Evolutionary conservation across 768 basidiomycete genomes (phyloP).

Genomic region (Boletus sensibilis): DNA sequence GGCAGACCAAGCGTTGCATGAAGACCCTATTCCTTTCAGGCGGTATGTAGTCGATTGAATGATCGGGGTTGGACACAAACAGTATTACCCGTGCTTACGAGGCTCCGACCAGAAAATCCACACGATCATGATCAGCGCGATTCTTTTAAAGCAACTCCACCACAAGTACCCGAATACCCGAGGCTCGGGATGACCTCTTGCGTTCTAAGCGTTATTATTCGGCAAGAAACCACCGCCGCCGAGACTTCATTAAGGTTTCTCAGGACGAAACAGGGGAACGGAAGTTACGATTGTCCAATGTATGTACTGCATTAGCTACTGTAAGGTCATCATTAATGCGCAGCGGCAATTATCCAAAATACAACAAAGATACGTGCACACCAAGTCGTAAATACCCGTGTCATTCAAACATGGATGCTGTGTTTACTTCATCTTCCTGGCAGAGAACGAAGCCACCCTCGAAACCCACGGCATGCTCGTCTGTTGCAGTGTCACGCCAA

Average conservation of each 20-base stretch:
- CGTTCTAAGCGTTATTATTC: constrained; percentile 7
- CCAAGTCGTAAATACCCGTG: constrained; percentile 15
- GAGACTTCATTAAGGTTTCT: not conserved
- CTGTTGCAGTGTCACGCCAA: constrained; percentile 51
- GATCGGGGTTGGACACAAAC: not conserved
- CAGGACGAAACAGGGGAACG: not conserved
- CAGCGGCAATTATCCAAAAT: constrained; percentile 14
- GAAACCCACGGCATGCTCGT: constrained; percentile 40
- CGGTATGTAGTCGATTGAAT: constrained; percentile 8
- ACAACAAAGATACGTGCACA: constrained; percentile 11
- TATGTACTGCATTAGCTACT: constrained; percentile 10
- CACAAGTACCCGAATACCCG: constrained; percentile 1
- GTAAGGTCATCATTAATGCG: constrained; percentile 13
- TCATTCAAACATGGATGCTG: constrained; percentile 17
- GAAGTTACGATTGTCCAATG: not conserved
- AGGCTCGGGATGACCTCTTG: constrained; percentile 15
- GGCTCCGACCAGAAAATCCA: not conserved
- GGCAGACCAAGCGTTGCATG: not conserved
- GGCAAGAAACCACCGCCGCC: constrained; percentile 5
- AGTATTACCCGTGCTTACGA: not conserved
- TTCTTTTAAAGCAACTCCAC: not conserved
- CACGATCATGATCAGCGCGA: constrained; percentile 16
- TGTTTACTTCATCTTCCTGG: constrained; percentile 30
- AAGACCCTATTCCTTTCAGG: constrained; percentile 1
- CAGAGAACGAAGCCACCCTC: constrained; percentile 50